These are phyloP conservation scores for Strobilomyces echinocephalus DNA, from an alignment of 768 basidiomycete genomes.

Conservation along the genomic window DNA sequence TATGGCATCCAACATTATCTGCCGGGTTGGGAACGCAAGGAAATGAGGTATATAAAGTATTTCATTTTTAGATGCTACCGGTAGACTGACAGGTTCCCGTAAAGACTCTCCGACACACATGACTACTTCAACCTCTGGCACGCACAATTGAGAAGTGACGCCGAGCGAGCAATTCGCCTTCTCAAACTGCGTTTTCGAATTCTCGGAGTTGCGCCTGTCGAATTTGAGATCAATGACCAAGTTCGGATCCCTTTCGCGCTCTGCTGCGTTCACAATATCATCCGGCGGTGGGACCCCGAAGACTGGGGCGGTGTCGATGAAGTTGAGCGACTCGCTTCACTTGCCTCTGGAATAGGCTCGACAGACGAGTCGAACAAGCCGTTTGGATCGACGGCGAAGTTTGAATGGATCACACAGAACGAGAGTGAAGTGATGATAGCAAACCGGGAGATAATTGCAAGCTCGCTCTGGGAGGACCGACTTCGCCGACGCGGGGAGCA, in stretches of 20 bases:
- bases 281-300: conserved; percentile 8
- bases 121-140: conserved; percentile 26
- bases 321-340: not conserved
- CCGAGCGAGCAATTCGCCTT: conserved; percentile 7
- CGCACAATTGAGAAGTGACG: not conserved
- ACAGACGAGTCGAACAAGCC: too few species aligned
- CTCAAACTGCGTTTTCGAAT: conserved; percentile 20
- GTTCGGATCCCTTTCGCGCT: conserved; percentile 20
- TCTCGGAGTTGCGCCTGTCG: conserved; percentile 3
- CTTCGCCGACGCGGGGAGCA: not conserved
- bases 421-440: not conserved
- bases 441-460: not conserved
- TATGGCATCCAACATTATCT: too few species aligned
- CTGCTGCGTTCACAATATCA: conserved; percentile 27
- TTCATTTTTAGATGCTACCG: too few species aligned
- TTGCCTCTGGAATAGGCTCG: too few species aligned
- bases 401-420: too few species aligned
- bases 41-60: too few species aligned
- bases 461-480: not conserved
- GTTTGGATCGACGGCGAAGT: too few species aligned
- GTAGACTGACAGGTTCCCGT: too few species aligned
- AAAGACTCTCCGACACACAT: not conserved
- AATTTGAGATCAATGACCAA: conserved; percentile 20
- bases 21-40: too few species aligned
- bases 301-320: not conserved